Evolutionary conservation across 148 eudicot genomes (phyloP), one percentile per base, ranked within the genome.

Genomic region (Nyssa sinensis): DNA sequence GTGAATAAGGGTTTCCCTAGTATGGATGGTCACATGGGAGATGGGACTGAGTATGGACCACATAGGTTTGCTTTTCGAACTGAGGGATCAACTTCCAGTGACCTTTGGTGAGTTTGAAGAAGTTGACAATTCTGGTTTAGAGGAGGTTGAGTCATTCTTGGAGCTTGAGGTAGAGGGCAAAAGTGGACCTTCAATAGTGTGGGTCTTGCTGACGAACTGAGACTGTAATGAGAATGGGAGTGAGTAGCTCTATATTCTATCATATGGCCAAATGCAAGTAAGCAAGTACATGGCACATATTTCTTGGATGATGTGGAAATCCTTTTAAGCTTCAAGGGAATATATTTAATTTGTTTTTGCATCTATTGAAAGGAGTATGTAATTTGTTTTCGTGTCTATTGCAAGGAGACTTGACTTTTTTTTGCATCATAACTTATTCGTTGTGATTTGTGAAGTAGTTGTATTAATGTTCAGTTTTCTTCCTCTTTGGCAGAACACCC

Each of bases 401-500:
- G 59, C 24, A 21, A 30, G 39, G 21, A 10, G 23, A 31, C 51
- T n/a, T 39, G 55, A 25, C 8, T 67, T 67, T 27, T 24, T 44
- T 44, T 7, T 28, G 44, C 58, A 55, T 41, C 17, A 16, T 27
- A 19, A 44, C 58, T 41, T 9, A 9, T 4, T 55, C 21, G 8
- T 44, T n/a, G n/a, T n/a, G n/a, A n/a, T n/a, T n/a, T 44, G 27
- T 39, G 13, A 31, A 49, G 16, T 17, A 21, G 24, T 17, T 44
- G 1, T 44, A 44, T 55, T 24, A n/a, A 19, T 58, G 47, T 35
- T n/a, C 66, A 64, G 27, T 34, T 67, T 28, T 35, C 62, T n/a
- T 72, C n/a, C n/a, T n/a, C n/a, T n/a, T n/a, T n/a, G n/a, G 81
- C 75, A 93, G 97, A 93, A 34, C 97, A 93, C 75, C 95, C 95